phyloP scores from a whole-genome alignment of 257 asterid species.

The Solanum appendiculatum region DNA sequence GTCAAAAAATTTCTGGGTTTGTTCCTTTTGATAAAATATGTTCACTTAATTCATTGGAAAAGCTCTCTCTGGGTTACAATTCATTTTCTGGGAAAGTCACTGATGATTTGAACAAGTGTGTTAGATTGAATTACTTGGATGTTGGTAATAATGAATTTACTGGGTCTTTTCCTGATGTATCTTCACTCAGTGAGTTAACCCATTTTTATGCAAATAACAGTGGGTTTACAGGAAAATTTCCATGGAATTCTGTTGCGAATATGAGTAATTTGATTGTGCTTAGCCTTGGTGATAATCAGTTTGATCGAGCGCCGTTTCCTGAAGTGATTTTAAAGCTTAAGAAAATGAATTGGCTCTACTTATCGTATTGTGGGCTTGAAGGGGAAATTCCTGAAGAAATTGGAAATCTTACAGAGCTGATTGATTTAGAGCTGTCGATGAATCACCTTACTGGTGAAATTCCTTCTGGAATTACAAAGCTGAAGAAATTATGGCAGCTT shows the following conservation, averaged over 20 bases:
- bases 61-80: constrained; percentile 53
- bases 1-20: constrained; percentile 30
- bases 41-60: constrained; percentile 43
- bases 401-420: constrained; percentile 48
- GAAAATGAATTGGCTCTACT: constrained; percentile 46
- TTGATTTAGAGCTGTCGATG: constrained; percentile 43
- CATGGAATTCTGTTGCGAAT: constrained; percentile 45
- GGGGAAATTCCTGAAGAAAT: constrained; percentile 68
- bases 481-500: constrained; percentile 54
- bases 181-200: constrained; percentile 23
- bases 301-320: constrained; percentile 47
- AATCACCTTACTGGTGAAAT: constrained; percentile 53
- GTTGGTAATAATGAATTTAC: constrained; percentile 55
- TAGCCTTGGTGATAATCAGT: constrained; percentile 66
- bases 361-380: constrained; percentile 53
- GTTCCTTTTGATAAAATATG: constrained; percentile 46
- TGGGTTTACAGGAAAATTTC: constrained; percentile 64
- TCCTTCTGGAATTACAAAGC: constrained; percentile 56
- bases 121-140: constrained; percentile 42
- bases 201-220: constrained; percentile 49
- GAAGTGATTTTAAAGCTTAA: constrained; percentile 19
- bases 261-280: constrained; percentile 38
- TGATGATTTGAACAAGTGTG: constrained; percentile 35
- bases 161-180: constrained; percentile 51
- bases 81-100: constrained; percentile 28